Conservation (phyloP, 169 alveolate genomes). For the Cryptosporidium bovis region DNA sequence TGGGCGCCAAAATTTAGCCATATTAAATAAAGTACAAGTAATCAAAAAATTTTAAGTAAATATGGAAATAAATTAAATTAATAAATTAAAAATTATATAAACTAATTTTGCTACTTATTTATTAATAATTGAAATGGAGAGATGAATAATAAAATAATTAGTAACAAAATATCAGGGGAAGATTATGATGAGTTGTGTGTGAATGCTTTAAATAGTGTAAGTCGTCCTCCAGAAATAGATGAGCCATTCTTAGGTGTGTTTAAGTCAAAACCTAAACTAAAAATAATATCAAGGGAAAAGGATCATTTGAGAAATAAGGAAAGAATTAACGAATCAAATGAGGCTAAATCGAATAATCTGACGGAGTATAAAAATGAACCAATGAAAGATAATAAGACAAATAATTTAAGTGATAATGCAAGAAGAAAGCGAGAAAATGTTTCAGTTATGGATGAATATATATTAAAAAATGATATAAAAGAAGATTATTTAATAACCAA, state of each 20-base stretch:
- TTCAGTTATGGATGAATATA: background rate
- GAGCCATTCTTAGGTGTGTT: constrained; percentile 45
- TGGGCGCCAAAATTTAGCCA: too few species aligned
- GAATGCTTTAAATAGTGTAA: constrained; percentile 41
- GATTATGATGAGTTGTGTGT: constrained; percentile 38
- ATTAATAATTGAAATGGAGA: too few species aligned
- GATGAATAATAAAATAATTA: background rate
- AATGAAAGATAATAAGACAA: background rate
- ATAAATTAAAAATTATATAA: background rate
- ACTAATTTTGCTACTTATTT: too few species aligned
- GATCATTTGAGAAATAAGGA: background rate
- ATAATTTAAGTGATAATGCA: background rate
- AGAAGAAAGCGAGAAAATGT: background rate
- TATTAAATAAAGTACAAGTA: background rate
- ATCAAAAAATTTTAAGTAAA: background rate
- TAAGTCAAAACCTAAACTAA: constrained; percentile 49
- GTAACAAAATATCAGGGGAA: background rate
- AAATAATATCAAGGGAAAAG: constrained; percentile 7
- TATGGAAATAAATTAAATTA: background rate
- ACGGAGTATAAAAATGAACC: background rate
- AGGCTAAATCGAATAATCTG: too few species aligned
- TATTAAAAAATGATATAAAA: background rate
- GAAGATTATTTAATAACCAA: too few species aligned
- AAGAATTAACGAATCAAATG: background rate
- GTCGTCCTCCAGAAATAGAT: constrained; percentile 70